Conservation (phyloP, 257 asterid genomes). For the Nicotiana benthamiana region DNA sequence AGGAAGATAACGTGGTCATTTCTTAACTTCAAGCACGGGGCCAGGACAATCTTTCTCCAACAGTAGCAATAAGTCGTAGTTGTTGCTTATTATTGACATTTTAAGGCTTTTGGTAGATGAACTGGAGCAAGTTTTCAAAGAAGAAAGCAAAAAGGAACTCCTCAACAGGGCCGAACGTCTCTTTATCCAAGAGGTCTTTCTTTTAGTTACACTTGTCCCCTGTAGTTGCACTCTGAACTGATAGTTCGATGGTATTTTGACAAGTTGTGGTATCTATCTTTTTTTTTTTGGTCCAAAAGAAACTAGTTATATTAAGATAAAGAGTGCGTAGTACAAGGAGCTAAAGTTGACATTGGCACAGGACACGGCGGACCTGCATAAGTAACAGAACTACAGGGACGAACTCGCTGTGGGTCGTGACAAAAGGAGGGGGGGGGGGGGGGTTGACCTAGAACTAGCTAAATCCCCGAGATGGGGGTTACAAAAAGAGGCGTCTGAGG, state of each 20-base stretch:
- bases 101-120: background rate
- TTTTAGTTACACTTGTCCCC: background rate
- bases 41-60: background rate
- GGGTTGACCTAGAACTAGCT: too few relatives aligned
- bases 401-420: too few relatives aligned
- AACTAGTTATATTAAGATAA: too few relatives aligned
- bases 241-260: background rate
- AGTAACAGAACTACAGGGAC: too few relatives aligned
- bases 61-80: background rate
- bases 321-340: too few relatives aligned
- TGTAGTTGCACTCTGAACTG: background rate
- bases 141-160: conserved; percentile 19
- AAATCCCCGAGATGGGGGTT: too few relatives aligned
- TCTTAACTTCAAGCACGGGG: background rate
- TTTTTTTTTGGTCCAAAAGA: too few relatives aligned
- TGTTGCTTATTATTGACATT: background rate
- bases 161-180: background rate
- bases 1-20: background rate
- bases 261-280: too few relatives aligned
- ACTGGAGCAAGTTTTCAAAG: conserved; percentile 28
- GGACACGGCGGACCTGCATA: too few relatives aligned
- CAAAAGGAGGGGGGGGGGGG: too few relatives aligned
- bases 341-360: too few relatives aligned
- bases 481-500: too few relatives aligned
- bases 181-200: conserved; percentile 33